A percentile compares a stretch with the other conserved stretches of the same genome.
Evolutionary conservation across 2,329 filamentous ascomycete species (phyloP).

Genomic region (Remersonia thermophila): DNA sequence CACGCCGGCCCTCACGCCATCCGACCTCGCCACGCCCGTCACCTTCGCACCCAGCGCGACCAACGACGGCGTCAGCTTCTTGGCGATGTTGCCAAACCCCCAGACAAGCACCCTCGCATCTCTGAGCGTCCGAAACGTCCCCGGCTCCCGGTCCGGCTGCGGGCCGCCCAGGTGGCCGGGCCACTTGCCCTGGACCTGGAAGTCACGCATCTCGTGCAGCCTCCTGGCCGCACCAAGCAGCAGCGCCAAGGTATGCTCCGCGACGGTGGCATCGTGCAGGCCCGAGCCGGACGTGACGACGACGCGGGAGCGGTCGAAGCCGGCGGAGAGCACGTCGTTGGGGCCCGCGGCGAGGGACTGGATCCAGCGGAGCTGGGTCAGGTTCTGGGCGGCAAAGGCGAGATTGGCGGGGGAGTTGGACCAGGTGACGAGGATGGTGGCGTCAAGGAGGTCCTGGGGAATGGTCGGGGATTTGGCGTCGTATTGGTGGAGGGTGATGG

Average conservation of each 20-base stretch:
- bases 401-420: constrained; percentile 47
- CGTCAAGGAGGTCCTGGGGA: constrained; percentile 45
- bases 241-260: constrained; percentile 50
- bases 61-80: constrained; percentile 43
- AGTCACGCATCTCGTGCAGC: constrained; percentile 52
- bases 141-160: constrained; percentile 44
- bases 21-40: constrained; percentile 41
- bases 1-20: constrained; percentile 45
- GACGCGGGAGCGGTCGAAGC: constrained; percentile 41
- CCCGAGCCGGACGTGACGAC: constrained; percentile 50
- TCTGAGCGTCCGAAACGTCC: constrained; percentile 46
- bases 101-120: constrained; percentile 47
- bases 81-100: constrained; percentile 57
- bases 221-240: constrained; percentile 42
- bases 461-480: constrained; percentile 40
- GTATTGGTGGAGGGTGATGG: constrained; percentile 42
- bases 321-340: constrained; percentile 50
- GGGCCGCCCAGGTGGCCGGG: constrained; percentile 49
- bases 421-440: constrained; percentile 51
- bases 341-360: constrained; percentile 54
- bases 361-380: constrained; percentile 41
- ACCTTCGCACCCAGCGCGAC: constrained; percentile 45
- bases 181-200: constrained; percentile 44
- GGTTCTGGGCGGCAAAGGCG: constrained; percentile 42
- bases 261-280: constrained; percentile 51